Evolutionary conservation across 2,329 filamentous ascomycete genomes (phyloP).

Genomic region (Chaetomium sp.): DNA sequence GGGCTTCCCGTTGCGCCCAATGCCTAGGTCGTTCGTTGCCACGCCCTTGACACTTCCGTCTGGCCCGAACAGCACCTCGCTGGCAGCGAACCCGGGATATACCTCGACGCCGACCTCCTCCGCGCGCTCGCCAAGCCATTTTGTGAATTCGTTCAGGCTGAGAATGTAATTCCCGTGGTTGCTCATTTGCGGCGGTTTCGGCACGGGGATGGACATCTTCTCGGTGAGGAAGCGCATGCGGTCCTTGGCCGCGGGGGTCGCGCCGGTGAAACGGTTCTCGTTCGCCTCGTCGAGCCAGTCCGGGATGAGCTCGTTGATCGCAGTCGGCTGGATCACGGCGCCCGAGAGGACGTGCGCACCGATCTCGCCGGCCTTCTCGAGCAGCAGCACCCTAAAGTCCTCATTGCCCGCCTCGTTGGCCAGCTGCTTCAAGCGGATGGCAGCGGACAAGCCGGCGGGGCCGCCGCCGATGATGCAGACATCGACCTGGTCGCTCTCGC

Average conservation of each 20-base stretch:
- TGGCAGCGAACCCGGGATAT: conserved; percentile 93
- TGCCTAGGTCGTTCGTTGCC: conserved; percentile 91
- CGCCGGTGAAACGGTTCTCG: conserved; percentile 81
- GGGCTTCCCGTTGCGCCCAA: conserved; percentile 77
- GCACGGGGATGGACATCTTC: conserved; percentile 74
- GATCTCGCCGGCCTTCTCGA: conserved; percentile 94
- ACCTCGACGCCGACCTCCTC: conserved; percentile 95
- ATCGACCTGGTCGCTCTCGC: conserved; percentile 91
- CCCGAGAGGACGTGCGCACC: conserved; percentile 95
- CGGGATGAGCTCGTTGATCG: conserved; percentile 86
- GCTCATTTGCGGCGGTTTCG: conserved; percentile 93
- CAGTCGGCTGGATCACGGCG: conserved; percentile 88
- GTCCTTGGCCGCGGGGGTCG: conserved; percentile 80
- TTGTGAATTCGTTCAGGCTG: conserved; percentile 89
- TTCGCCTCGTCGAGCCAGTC: conserved; percentile 93
- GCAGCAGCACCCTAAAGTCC: conserved; percentile 86
- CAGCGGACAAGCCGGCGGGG: conserved; percentile 89
- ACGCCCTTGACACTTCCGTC: conserved; percentile 93
- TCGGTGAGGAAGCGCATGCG: conserved; percentile 95
- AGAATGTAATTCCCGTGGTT: conserved; percentile 98
- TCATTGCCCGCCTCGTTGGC: conserved; percentile 94
- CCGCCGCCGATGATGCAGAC: conserved; percentile 96
- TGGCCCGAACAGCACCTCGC: conserved; percentile 82
- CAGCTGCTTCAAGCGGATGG: conserved; percentile 92
- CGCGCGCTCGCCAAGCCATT: conserved; percentile 95